phyloP scores from a whole-genome alignment of 805 yeast genomes.

The Metschnikowia cubensis region DNA sequence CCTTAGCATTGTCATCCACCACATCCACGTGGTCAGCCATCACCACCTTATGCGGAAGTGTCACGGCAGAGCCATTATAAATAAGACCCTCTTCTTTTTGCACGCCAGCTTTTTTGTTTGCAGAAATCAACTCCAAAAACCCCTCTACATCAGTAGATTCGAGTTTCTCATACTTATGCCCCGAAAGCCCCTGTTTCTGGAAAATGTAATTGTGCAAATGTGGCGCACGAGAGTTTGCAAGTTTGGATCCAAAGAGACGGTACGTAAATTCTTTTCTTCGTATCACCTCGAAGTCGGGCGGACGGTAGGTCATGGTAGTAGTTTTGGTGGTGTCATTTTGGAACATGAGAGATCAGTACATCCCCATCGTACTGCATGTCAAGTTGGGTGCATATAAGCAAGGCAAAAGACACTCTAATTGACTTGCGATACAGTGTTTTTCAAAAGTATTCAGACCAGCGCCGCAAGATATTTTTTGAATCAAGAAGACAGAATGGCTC shows the following conservation, averaged over 20 bases:
- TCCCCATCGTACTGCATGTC: too few species aligned
- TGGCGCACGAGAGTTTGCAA: conserved; percentile 27
- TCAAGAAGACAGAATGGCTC: too few species aligned
- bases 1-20: conserved; percentile 26
- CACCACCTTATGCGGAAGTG: conserved; percentile 30
- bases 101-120: conserved; percentile 9
- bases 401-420: too few species aligned
- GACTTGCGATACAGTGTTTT: too few species aligned
- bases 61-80: conserved; percentile 26
- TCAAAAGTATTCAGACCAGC: too few species aligned
- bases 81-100: conserved; percentile 8
- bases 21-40: conserved; percentile 25
- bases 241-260: conserved; percentile 23
- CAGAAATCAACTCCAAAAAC: conserved; percentile 17
- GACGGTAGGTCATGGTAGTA: background rate
- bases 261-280: conserved; percentile 12
- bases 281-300: conserved; percentile 10
- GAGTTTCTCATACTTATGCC: conserved; percentile 22
- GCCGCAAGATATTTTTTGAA: too few species aligned
- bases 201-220: conserved; percentile 24
- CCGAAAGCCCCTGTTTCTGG: conserved; percentile 17
- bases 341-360: too few species aligned
- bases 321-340: too few species aligned
- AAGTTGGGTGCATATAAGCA: too few species aligned
- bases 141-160: conserved; percentile 21